Conservation (phyloP, 169 alveolate species). For the Eimeria praecox region DNA sequence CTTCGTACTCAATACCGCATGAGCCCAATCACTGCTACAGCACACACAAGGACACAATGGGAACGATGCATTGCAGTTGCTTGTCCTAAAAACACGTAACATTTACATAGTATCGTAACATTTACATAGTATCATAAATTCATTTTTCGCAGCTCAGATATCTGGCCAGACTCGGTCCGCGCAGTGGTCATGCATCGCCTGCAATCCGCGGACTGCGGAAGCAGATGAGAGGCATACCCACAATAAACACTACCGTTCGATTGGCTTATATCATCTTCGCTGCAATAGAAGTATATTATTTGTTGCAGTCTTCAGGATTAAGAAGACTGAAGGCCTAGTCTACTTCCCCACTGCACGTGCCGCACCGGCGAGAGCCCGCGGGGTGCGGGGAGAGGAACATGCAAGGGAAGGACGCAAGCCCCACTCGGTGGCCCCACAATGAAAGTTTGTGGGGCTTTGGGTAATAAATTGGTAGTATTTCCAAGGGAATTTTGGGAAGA, state of each 20-base stretch:
- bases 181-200: constrained; percentile 54
- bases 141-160: constrained; percentile 50
- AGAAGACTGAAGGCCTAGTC: constrained; percentile 49
- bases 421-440: not conserved
- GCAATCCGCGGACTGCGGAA: constrained; percentile 20
- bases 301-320: constrained; percentile 79
- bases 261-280: constrained; percentile 48
- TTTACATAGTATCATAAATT: not conserved
- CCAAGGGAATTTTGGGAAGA: no score
- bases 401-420: constrained; percentile 40
- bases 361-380: not conserved
- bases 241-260: constrained; percentile 30
- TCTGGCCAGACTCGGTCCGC: constrained; percentile 67
- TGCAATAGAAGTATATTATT: constrained; percentile 75
- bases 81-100: no score
- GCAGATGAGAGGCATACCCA: constrained; percentile 55
- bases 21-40: not conserved
- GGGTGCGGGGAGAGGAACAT: constrained; percentile 74
- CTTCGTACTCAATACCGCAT: no score
- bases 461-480: not conserved
- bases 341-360: not conserved
- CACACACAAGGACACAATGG: not conserved
- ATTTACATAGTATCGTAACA: no score
- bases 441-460: not conserved
- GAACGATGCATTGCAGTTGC: no score